Percentiles rank a stretch among this genome's conserved stretches.
Conservation (phyloP, 768 basidiomycete genomes). For the Gyrodon lividus region DNA sequence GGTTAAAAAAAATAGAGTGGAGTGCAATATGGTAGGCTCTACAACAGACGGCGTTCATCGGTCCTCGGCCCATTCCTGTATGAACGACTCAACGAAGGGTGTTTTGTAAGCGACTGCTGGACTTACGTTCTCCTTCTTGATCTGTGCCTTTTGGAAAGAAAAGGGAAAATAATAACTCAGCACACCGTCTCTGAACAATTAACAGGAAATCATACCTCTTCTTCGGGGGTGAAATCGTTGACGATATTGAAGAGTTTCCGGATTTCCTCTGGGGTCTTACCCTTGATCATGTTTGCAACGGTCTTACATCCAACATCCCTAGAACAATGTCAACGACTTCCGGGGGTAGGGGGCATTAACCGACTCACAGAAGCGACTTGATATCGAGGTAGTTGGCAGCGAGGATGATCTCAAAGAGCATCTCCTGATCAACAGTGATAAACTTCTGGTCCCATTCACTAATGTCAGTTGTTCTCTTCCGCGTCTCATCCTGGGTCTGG, state of each 20-base stretch:
- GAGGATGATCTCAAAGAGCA: conserved; percentile 99
- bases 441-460: conserved; percentile 99
- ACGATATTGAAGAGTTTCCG: conserved; percentile 97
- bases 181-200: neutral
- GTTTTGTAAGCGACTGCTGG: neutral
- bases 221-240: conserved; percentile 98
- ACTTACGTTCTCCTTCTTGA: conserved; percentile 98
- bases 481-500: conserved; percentile 85
- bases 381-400: conserved; percentile 99
- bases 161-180: conserved; percentile 9
- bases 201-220: conserved; percentile 69
- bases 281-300: conserved; percentile 99
- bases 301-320: conserved; percentile 99
- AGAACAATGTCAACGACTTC: conserved; percentile 2
- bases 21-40: conserved; percentile 27
- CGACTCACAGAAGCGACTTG: conserved; percentile 89
- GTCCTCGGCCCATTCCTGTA: conserved; percentile 91
- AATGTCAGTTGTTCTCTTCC: conserved; percentile 98
- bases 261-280: conserved; percentile 99
- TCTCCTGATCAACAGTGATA: conserved; percentile 98
- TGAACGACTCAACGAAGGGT: conserved; percentile 20
- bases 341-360: neutral
- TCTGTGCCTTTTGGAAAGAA: conserved; percentile 68
- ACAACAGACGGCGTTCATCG: conserved; percentile 48
- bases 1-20: conserved; percentile 22